A percentile compares a stretch with the other conserved stretches of the same genome.
These are phyloP conservation scores for Cucurbita maxima DNA, from an alignment of 306 rosid genomes.

Conservation along the genomic window DNA sequence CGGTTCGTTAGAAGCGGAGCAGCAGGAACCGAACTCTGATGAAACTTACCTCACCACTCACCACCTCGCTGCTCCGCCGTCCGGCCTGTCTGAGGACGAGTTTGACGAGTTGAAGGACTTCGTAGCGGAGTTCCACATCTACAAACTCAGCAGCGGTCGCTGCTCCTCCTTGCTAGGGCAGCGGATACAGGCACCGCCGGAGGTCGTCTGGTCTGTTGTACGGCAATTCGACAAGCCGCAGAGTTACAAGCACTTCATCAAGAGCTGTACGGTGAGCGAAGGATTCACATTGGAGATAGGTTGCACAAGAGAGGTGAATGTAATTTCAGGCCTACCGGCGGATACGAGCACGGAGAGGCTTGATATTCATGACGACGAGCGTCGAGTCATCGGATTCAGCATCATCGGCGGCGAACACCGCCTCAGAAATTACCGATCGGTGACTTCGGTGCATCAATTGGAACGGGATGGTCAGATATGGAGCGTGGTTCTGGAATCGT, in stretches of 20 bases:
- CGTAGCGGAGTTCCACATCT: not conserved
- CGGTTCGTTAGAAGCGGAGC: not conserved
- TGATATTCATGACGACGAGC: slow-evolving; percentile 1
- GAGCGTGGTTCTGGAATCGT: slow-evolving; percentile 3
- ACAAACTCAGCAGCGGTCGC: not conserved
- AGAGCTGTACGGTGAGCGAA: slow-evolving; percentile 1
- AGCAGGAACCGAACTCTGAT: not conserved
- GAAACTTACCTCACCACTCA: not conserved
- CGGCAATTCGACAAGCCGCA: not conserved
- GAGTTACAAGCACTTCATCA: slow-evolving; percentile 7
- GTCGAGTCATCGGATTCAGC: slow-evolving; percentile 1
- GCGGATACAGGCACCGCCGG: not conserved
- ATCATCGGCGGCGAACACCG: slow-evolving; percentile 6
- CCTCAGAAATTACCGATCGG: slow-evolving; percentile 5
- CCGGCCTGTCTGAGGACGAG: not conserved
- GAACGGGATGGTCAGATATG: slow-evolving; percentile 1
- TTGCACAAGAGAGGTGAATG: slow-evolving; percentile 4
- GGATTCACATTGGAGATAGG: not conserved
- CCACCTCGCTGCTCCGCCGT: not conserved
- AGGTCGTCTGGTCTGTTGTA: not conserved
- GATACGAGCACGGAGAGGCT: slow-evolving; percentile 4
- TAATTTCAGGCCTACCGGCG: slow-evolving; percentile 2
- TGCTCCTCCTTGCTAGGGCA: slow-evolving; percentile 4
- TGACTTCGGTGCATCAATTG: not conserved
- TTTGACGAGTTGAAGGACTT: not conserved